Base-by-base conservation (phyloP, 2,329 filamentous ascomycete genomes). In the Chrysoporthe austroafricana region DNA sequence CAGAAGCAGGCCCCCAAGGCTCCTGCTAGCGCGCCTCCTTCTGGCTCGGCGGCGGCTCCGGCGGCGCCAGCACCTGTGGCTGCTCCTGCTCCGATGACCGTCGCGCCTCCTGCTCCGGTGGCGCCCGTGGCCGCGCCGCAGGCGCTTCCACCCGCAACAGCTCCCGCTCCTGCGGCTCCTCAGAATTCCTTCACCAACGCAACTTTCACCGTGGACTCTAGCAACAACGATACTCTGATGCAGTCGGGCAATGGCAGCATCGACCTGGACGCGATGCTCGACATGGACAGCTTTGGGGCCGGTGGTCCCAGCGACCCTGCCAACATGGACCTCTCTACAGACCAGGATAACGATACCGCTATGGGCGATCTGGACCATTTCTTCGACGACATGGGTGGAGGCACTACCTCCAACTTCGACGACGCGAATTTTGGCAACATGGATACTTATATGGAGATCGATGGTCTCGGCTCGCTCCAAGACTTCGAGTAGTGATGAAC, bases 361-460 rank as follows among this genome's bases (percentile, higher is more conserved):
- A 65, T 68, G 63, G 73, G 71, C 50, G 76, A 79, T 73, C 78
- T 85, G 54, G 81, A 85, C 39, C 83, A 83, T 43, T 74, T 85
- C 39, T 86, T 85, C 69, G 78, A 80, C 59, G 76, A 80, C 59
- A 77, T 85, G n/a, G 79, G 79, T 36, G 78, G 73, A 36, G 71
- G 76, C 6, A 78, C 75, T 59, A 80, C 78, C 74, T 74, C 75
- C 18, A 79, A 79, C 65, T 80, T 82, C 21, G 69, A 69, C 8
- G 62, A 69, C n/a, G 42, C 64, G 5, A 62, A 69, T 52, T 69
- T 69, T 64, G 69, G 64, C 50, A 64, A 46, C 44, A 66, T 69
- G 43, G 62, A 66, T 7, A 67, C 67, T 16, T 67, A 67, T 14
- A 69, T 70, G 66, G 63, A 61, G 6, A 32, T 59, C 52, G 57